Evolutionary conservation across 345 rosid genomes (phyloP), one percentile per base, ranked within the genome.

Genomic region (Eutrema yunnanense): DNA sequence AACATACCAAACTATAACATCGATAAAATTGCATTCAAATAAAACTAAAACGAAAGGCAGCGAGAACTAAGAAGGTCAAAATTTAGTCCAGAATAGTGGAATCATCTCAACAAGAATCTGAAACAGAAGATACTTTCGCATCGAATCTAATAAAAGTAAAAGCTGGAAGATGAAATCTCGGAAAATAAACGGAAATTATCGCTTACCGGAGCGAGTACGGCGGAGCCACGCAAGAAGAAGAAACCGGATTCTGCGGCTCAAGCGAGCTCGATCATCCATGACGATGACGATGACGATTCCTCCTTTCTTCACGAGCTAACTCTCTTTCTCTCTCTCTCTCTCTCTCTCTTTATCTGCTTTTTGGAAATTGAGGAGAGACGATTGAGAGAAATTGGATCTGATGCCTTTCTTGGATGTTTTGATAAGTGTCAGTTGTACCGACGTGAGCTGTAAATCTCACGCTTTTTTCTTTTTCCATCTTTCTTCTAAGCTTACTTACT

Each of bases 121-220:
- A n/a, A 61, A 60, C 13, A 36, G 8, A 42, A 12, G 57, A 5
- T 22, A 33, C 27, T 44, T 38, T 43, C 36, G 53, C 19, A 12
- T 22, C 19, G 4, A 32, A 32, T 30, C 1, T 32, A 19, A 11
- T 4, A 4, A 12, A 42, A 10, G 16, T n/a, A 9, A 19, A 32
- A 22, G 7, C 12, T 29, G 14, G 48, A 37, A 41, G 9, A 22
- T 11, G 43, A 69, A 8, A 65, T 0, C 54, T 29, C 58, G 11
- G 32, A 6, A 54, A 42, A 42, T 7, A 65, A 50, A 41, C 0
- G 51, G 65, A 55, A 63, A 13, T 62, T 62, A 0, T 8, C 6
- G 43, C 14, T 67, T 12, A 92, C 93, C 87, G 50, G 95, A 84
- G 72, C 85, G 90, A 79, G 98, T 84, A 76, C 98, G 86, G 37